Percentiles rank a stretch among this genome's conserved stretches.
Conservation (phyloP, 331 rosid species). For the Rhamnella rubrinervis region DNA sequence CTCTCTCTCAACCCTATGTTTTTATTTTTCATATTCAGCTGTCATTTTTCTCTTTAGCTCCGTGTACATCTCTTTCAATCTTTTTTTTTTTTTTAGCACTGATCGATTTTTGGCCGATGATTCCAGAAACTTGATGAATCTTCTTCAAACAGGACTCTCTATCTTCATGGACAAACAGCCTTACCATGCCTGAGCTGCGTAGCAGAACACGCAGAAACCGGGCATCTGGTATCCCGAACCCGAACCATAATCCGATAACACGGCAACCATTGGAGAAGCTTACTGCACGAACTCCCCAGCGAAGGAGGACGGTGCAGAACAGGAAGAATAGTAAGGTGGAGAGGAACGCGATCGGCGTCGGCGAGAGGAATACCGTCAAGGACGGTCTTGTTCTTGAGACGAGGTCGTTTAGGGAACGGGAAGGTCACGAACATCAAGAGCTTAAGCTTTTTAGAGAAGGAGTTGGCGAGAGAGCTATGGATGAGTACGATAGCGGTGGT, state of each 20-base stretch:
- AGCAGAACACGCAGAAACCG: conserved; percentile 36
- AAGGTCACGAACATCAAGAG: conserved; percentile 8
- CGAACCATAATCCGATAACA: conserved; percentile 28
- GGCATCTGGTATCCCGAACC: neutral
- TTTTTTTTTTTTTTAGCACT: neutral
- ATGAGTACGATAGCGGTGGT: conserved; percentile 76
- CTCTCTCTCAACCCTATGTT: conserved; percentile 33
- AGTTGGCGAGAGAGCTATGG: conserved; percentile 54
- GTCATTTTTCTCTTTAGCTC: neutral
- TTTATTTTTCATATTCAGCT: neutral
- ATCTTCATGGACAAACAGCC: conserved; percentile 50
- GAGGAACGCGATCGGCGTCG: conserved; percentile 34
- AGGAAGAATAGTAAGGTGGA: conserved; percentile 23
- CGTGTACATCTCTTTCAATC: neutral
- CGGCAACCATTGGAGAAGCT: neutral
- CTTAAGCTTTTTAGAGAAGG: conserved; percentile 32
- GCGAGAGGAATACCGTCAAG: conserved; percentile 14
- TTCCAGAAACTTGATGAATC: conserved; percentile 47
- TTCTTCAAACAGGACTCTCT: conserved; percentile 5
- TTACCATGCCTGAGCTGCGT: conserved; percentile 64
- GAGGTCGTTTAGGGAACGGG: conserved; percentile 22
- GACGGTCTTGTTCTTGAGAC: conserved; percentile 13
- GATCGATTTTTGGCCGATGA: conserved; percentile 22
- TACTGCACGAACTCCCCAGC: conserved; percentile 21
- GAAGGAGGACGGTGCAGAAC: conserved; percentile 15